Conservation (phyloP, 2,329 filamentous ascomycete species). For the Arthrobotrys iridis region DNA sequence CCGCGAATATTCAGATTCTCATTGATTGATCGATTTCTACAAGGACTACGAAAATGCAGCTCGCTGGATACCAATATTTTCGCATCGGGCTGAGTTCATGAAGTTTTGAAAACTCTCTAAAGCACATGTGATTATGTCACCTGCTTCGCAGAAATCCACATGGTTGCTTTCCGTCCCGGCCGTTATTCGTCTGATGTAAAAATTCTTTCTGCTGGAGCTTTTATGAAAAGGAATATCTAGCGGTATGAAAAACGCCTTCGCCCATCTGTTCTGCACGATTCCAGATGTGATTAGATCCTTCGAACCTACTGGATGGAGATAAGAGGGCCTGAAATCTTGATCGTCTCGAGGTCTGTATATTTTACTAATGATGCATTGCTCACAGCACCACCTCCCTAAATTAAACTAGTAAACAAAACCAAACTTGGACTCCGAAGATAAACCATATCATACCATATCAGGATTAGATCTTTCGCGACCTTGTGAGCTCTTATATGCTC, state of each 20-base stretch:
- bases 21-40: not conserved
- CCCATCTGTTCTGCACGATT: too few species aligned
- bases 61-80: not conserved
- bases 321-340: not conserved
- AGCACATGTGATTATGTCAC: constrained; percentile 49
- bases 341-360: not conserved
- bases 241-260: too few species aligned
- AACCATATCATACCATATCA: constrained; percentile 43
- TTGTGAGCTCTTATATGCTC: constrained; percentile 1
- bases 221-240: not conserved
- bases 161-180: constrained; percentile 1
- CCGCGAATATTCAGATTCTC: not conserved
- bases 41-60: constrained; percentile 21
- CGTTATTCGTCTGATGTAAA: constrained; percentile 9
- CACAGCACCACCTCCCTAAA: constrained; percentile 23
- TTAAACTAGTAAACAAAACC: not conserved
- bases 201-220: not conserved
- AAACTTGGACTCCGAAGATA: not conserved
- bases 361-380: not conserved
- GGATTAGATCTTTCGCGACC: constrained; percentile 32
- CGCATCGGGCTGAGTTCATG: not conserved
- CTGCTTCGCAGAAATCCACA: constrained; percentile 18
- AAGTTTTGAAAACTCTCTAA: not conserved
- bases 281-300: constrained; percentile 36
- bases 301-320: constrained; percentile 7